Evolutionary conservation across 345 rosid species (phyloP).

Genomic region (Leavenworthia alabamica): DNA sequence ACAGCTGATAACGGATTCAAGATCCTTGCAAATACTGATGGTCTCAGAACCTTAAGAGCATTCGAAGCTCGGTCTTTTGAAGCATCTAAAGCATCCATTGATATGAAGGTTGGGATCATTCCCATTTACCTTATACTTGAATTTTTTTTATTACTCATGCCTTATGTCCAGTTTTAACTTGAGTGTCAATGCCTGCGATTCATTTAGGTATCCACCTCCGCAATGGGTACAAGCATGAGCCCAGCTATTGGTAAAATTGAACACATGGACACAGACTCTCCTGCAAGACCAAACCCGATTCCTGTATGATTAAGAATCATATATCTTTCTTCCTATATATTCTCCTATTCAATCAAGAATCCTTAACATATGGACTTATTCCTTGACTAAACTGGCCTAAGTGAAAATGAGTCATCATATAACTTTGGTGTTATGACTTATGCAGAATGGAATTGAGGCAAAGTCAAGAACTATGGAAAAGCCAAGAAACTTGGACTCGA

Average conservation of each 20-base stretch:
- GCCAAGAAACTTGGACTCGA: conserved; percentile 54
- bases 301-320: conserved; percentile 28
- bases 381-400: neutral
- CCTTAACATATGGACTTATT: neutral
- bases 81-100: conserved; percentile 37
- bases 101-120: conserved; percentile 19
- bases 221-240: conserved; percentile 33
- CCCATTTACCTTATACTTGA: neutral
- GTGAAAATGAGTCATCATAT: neutral
- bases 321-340: neutral
- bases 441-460: conserved; percentile 83
- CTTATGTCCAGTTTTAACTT: conserved; percentile 3
- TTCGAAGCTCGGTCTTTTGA: conserved; percentile 46
- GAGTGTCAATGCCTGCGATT: neutral
- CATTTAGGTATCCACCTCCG: conserved; percentile 39
- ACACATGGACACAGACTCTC: conserved; percentile 41
- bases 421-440: conserved; percentile 2
- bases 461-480: conserved; percentile 71
- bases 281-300: conserved; percentile 37
- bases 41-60: conserved; percentile 44
- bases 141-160: neutral
- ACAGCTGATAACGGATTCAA: conserved; percentile 57
- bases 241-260: conserved; percentile 47
- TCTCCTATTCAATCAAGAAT: neutral
- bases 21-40: conserved; percentile 56